Evolutionary conservation across 768 basidiomycete genomes (phyloP).

Genomic region (Rhodocollybia butyracea): DNA sequence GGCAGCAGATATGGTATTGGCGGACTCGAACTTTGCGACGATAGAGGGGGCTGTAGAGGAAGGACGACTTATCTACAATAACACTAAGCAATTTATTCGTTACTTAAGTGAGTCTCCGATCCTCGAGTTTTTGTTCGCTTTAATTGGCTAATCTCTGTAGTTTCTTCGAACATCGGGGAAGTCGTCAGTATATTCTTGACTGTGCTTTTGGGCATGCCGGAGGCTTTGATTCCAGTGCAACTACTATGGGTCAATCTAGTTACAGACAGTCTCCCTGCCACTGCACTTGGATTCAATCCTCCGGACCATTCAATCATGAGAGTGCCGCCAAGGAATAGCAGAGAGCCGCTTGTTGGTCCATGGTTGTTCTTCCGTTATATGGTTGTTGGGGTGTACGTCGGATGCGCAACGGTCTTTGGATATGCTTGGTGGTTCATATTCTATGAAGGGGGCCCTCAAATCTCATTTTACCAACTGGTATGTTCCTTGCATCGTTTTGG

Average conservation of each 20-base stretch:
- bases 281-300: conserved; percentile 97
- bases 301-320: conserved; percentile 97
- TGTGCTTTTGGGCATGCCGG: conserved; percentile 98
- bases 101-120: conserved; percentile 75
- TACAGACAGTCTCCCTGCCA: conserved; percentile 94
- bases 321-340: conserved; percentile 84
- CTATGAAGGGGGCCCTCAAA: conserved; percentile 88
- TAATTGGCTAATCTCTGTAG: conserved; percentile 27
- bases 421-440: conserved; percentile 99
- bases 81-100: conserved; percentile 99
- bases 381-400: conserved; percentile 91
- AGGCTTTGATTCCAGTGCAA: conserved; percentile 96
- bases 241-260: conserved; percentile 98
- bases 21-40: conserved; percentile 96
- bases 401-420: conserved; percentile 91
- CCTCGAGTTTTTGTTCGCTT: background rate
- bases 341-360: conserved; percentile 84
- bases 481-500: conserved; percentile 26
- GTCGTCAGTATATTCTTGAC: conserved; percentile 98
- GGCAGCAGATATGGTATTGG: conserved; percentile 97
- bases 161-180: conserved; percentile 96
- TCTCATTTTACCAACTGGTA: conserved; percentile 90
- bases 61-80: conserved; percentile 96
- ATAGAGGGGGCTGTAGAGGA: conserved; percentile 98
- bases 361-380: conserved; percentile 98